phyloP scores from a whole-genome alignment of 495 filamentous ascomycete species.

The Extremus antarcticus region DNA sequence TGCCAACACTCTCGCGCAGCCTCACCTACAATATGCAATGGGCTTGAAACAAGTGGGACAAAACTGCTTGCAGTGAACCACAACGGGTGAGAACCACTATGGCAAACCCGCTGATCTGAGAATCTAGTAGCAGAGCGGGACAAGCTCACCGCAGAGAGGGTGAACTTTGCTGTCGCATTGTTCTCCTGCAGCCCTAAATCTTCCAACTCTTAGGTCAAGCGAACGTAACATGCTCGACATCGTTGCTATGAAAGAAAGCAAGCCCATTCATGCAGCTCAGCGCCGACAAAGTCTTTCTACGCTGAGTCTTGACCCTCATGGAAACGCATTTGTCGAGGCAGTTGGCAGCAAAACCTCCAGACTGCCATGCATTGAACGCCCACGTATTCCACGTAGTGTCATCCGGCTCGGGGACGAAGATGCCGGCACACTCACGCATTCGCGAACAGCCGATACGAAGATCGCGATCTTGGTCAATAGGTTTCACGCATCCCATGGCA shows the following conservation, averaged over 20 bases:
- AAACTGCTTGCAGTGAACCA: too few relatives aligned
- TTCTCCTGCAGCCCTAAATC: background rate
- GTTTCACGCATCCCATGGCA: background rate
- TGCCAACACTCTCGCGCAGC: too few relatives aligned
- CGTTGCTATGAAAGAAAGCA: background rate
- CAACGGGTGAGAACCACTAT: too few relatives aligned
- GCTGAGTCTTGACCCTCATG: background rate
- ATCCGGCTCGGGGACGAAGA: background rate
- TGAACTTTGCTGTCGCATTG: background rate
- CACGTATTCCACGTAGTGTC: background rate
- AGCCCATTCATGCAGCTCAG: background rate
- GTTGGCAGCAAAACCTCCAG: background rate
- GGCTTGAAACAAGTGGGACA: too few relatives aligned
- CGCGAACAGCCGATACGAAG: background rate
- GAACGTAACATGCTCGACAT: background rate
- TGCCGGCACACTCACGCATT: background rate
- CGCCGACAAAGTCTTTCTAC: background rate
- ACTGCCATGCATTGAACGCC: background rate
- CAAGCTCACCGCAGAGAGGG: too few relatives aligned
- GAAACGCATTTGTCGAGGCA: background rate
- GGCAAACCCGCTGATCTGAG: too few relatives aligned
- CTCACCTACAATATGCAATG: too few relatives aligned
- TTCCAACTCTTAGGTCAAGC: background rate
- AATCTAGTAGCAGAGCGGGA: too few relatives aligned
- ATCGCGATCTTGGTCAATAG: background rate